Conservation (phyloP, 2,329 filamentous ascomycete species). For the Rutstroemia sp. region DNA sequence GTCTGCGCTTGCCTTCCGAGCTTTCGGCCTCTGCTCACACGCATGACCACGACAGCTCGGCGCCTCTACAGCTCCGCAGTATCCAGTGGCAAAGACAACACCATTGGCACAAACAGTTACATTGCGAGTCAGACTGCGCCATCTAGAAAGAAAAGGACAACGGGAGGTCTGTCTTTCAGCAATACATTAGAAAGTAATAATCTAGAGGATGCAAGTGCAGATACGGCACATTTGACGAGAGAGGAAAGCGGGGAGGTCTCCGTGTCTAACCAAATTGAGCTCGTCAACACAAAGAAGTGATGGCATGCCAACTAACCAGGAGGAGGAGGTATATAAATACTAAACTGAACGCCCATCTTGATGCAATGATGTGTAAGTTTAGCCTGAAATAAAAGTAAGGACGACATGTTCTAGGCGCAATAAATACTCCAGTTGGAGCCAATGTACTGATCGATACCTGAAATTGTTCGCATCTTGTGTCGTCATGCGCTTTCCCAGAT, state of each 20-base stretch:
- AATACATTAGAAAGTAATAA: background rate
- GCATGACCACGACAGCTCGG: slow-evolving; percentile 1
- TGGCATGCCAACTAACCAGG: too few relatives aligned
- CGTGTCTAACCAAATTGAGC: too few relatives aligned
- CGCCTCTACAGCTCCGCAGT: slow-evolving; percentile 3
- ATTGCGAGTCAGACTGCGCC: background rate
- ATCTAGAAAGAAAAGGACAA: background rate
- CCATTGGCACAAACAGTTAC: background rate
- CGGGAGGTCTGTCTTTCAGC: background rate
- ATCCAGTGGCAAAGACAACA: background rate
- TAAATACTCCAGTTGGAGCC: too few relatives aligned
- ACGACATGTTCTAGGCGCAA: too few relatives aligned
- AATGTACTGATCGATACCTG: too few relatives aligned
- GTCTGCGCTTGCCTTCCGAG: slow-evolving; percentile 13
- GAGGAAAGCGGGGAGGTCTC: background rate
- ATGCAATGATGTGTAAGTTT: too few relatives aligned
- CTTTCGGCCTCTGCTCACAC: slow-evolving; percentile 9
- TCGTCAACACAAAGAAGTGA: too few relatives aligned
- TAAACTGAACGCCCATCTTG: too few relatives aligned
- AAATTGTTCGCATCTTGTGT: too few relatives aligned
- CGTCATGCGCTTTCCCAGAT: too few relatives aligned
- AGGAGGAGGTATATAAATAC: too few relatives aligned
- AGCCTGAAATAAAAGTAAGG: too few relatives aligned
- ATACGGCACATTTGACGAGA: slow-evolving; percentile 1
- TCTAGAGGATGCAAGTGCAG: background rate